Evolutionary conservation across 371 early-diverging fungal genomes (phyloP), one percentile per base, ranked within the genome.

Genomic region (Blakeslea trispora): DNA sequence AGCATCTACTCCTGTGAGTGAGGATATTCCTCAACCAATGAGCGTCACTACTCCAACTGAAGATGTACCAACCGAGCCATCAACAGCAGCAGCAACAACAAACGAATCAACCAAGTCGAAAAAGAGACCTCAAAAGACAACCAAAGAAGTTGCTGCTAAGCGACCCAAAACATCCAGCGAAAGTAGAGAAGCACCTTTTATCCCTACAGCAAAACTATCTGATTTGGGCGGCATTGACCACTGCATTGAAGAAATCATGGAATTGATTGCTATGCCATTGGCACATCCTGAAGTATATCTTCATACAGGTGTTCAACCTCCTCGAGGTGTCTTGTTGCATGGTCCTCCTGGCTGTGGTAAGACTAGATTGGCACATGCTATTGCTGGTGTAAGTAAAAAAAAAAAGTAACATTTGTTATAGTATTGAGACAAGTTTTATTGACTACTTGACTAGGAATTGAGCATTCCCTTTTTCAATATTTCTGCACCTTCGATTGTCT

Each of bases 291-390:
- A 96, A 74, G 85, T 99, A 4, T 99, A 96, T 68, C 71, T 86
- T 23, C 97, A 95, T 68, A 89, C 97, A 14, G 99, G 99, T 46
- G 93, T 97, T 7, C 90, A 94, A 53, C 99, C 99, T 13, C 99
- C 83, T 9, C 72, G 92, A 37, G 99, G 99, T 37, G 91, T 99
- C 15, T 74, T 99, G 19, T 79, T 99, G 15, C 96, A 99, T 69
- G 99, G 99, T 11, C 99, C 99, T 19, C 99, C 99, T 13, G 99
- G 99, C 48, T 97, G 98, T 71, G 99, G 99, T 57, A 99, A 99
- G 71, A 99, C 99, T 0, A 75, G 92, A 72, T 79, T 99, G 48
- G 99, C 99, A 0, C 89, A 96, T 71, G 99, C 99, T 8, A 95
- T 99, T 64, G 97, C 99, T 15, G 97, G 96, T 48, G 88, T 87